Percentiles rank a stretch among this genome's conserved stretches.
phyloP scores from a whole-genome alignment of 805 yeast genomes.

The Candida sakaeoensis region DNA sequence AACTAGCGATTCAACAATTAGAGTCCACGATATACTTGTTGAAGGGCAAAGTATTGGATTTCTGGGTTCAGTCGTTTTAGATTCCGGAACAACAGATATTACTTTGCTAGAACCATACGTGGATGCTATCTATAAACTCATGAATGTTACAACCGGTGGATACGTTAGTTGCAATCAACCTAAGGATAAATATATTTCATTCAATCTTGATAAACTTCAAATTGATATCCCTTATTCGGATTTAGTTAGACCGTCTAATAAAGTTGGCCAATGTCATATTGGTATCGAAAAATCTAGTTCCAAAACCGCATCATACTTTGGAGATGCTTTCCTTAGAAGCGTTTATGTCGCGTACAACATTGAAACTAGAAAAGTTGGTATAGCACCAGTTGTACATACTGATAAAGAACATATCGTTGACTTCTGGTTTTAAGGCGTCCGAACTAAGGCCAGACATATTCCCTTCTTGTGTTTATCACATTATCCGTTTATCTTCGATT shows the following conservation, averaged over 20 bases:
- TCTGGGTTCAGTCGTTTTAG: constrained; percentile 36
- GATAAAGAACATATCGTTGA: constrained; percentile 4
- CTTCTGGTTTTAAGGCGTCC: constrained; percentile 4
- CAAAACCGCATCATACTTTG: neutral
- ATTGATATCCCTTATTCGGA: constrained; percentile 14
- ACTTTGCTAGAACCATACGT: constrained; percentile 34
- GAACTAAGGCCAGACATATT: too few relatives aligned
- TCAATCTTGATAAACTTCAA: constrained; percentile 36
- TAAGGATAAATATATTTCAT: constrained; percentile 23
- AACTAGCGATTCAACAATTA: constrained; percentile 3
- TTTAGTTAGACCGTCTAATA: constrained; percentile 9
- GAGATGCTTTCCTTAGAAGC: constrained; percentile 9
- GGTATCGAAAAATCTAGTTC: constrained; percentile 27
- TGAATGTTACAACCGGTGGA: constrained; percentile 1
- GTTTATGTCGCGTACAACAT: constrained; percentile 7
- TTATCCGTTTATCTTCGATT: too few relatives aligned
- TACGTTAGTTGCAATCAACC: constrained; percentile 32
- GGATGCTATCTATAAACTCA: neutral
- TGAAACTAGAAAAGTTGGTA: constrained; percentile 2
- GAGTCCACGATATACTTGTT: neutral
- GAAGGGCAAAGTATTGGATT: constrained; percentile 1
- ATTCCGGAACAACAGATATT: constrained; percentile 56
- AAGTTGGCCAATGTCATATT: constrained; percentile 37
- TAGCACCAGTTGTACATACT: constrained; percentile 2
- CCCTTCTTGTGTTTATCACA: too few relatives aligned